Percentiles rank a stretch among this genome's conserved stretches.
These are phyloP conservation scores for Phytopythium chamaehyphon DNA, from an alignment of 352 stramenopile species.

Conservation along the genomic window DNA sequence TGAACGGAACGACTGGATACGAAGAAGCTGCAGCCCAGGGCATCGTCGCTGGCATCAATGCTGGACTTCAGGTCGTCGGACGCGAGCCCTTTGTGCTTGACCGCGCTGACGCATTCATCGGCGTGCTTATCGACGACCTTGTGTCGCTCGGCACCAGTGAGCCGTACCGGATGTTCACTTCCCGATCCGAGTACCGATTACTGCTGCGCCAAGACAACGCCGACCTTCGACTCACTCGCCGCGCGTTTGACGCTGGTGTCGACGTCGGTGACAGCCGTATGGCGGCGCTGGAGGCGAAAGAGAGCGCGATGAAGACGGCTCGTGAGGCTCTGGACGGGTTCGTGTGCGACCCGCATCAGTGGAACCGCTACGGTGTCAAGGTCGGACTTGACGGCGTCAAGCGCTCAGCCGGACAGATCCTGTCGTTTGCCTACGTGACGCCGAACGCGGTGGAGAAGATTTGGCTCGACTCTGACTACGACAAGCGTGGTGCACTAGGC, in stretches of 20 bases:
- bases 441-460: slow-evolving; percentile 55
- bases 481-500: slow-evolving; percentile 41
- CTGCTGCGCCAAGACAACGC: slow-evolving; percentile 94
- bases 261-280: slow-evolving; percentile 69
- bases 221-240: slow-evolving; percentile 94
- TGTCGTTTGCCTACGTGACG: slow-evolving; percentile 65
- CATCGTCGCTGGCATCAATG: slow-evolving; percentile 96
- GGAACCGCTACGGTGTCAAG: slow-evolving; percentile 78
- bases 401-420: slow-evolving; percentile 70
- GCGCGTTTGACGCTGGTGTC: slow-evolving; percentile 82
- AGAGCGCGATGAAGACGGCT: slow-evolving; percentile 63
- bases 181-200: slow-evolving; percentile 90
- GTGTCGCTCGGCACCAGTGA: slow-evolving; percentile 95
- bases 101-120: slow-evolving; percentile 94
- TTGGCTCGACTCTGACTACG: slow-evolving; percentile 43
- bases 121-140: slow-evolving; percentile 98
- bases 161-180: slow-evolving; percentile 99
- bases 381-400: slow-evolving; percentile 72
- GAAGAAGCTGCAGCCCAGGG: slow-evolving; percentile 98
- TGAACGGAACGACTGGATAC: slow-evolving; percentile 99
- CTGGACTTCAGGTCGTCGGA: slow-evolving; percentile 71
- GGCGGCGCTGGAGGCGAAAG: slow-evolving; percentile 81
- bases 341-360: slow-evolving; percentile 72
- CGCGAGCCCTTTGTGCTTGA: slow-evolving; percentile 90
- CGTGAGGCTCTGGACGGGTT: slow-evolving; percentile 55